A percentile compares a stretch with the other conserved stretches of the same genome.
Evolutionary conservation across 2,329 filamentous ascomycete species (phyloP).

Genomic region (Ascochyta fabae): DNA sequence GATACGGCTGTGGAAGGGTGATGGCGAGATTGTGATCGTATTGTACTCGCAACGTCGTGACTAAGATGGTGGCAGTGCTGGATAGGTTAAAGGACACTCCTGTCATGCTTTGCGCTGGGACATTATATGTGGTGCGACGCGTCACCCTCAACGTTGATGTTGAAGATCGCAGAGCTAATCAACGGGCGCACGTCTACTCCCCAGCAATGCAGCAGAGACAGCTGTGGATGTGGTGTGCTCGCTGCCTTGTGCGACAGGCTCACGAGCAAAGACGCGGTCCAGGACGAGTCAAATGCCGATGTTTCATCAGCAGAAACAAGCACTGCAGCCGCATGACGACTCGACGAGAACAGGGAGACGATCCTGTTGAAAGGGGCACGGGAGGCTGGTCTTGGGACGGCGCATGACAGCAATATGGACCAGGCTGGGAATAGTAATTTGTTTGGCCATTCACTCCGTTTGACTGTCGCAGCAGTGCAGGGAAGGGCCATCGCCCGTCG

Average conservation of each 20-base stretch:
- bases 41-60: conserved; percentile 7
- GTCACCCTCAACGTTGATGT: conserved; percentile 22
- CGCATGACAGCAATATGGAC: conserved; percentile 9
- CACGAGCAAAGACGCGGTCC: conserved; percentile 1
- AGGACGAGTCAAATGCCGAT: conserved; percentile 5
- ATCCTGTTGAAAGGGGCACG: conserved; percentile 11
- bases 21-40: conserved; percentile 13
- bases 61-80: conserved; percentile 14
- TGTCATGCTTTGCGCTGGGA: conserved; percentile 7
- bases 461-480: conserved; percentile 5
- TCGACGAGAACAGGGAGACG: conserved; percentile 12
- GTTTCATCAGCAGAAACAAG: conserved; percentile 19
- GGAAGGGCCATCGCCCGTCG: conserved; percentile 22
- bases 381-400: conserved; percentile 8
- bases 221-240: background rate
- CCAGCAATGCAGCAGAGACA: conserved; percentile 1
- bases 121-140: conserved; percentile 44
- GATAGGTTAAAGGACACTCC: background rate
- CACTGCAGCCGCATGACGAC: conserved; percentile 13
- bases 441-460: background rate
- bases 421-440: background rate
- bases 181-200: background rate
- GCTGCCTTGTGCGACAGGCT: conserved; percentile 8
- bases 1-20: conserved; percentile 11
- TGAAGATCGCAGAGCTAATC: conserved; percentile 10